Evolutionary conservation across 495 filamentous ascomycete genomes (phyloP), one percentile per base, ranked within the genome.

Genomic region (Umbilicaria muhlenbergii): DNA sequence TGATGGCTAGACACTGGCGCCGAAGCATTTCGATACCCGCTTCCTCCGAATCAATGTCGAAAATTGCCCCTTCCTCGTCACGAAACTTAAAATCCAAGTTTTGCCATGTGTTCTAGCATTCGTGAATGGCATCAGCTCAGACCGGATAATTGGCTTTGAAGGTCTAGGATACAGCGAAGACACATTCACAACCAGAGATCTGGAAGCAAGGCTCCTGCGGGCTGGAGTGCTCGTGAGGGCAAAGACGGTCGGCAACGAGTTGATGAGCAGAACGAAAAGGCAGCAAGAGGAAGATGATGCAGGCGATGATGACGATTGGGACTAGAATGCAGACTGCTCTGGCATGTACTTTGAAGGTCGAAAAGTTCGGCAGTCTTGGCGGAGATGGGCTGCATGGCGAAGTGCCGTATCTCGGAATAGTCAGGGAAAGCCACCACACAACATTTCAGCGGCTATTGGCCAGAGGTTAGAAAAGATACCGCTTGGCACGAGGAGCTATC

Each of bases 91-190:
- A 38, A 69, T 88, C 8, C 62, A 76, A 45, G 76, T 86, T 1
- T 55, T 88, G 34, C 83, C 83, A 0, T 88, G 82, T 51, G 77
- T 88, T 41, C 72, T 88, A 49, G 74, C 73, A 17, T 86, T 86
- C 49, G 62, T 77, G 39, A 74, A 82, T 58, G 83, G 81, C 5
- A 59, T 80, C 33, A 65, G 67, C 2, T 71, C 75, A 34, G 81
- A 83, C 51, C 58, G 81, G 32, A 71, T 88, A 6, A 63, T 85
- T 42, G 83, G 83, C 0, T 88, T 88, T 61, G 83, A 85, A 36
- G 80, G 80, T 7, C 51, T 86, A 19, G 75, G 73, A 32, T 60
- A 75, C 51, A 73, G 66, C 5, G 58, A 54, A 17, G 78, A 83
- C 55, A 65, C 55, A 33, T 83, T 86, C 51, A 73, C 63, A 17